Conservation (phyloP, 1,284 basidiomycete species). For the Blastosporella zonata region DNA sequence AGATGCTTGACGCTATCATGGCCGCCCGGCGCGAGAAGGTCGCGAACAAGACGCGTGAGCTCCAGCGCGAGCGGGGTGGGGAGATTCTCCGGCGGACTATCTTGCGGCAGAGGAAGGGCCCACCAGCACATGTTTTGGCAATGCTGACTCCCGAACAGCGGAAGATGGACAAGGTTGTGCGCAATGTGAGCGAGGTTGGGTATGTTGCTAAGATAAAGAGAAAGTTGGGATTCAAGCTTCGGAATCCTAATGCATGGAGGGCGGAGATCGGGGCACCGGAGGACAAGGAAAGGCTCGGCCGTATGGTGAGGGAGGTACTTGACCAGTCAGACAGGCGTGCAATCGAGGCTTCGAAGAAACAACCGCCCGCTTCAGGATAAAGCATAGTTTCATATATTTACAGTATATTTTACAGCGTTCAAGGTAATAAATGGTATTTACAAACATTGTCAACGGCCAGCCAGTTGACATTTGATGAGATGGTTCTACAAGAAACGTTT, state of each 20-base stretch:
- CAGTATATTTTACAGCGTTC: background rate
- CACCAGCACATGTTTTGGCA: slow-evolving; percentile 57
- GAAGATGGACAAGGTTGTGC: slow-evolving; percentile 44
- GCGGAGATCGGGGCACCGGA: slow-evolving; percentile 41
- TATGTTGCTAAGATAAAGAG: slow-evolving; percentile 56
- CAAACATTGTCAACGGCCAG: background rate
- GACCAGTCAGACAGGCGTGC: slow-evolving; percentile 36
- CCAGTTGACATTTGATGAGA: background rate
- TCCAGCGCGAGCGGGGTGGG: slow-evolving; percentile 56
- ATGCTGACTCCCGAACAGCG: slow-evolving; percentile 49
- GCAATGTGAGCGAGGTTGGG: slow-evolving; percentile 58
- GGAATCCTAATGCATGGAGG: slow-evolving; percentile 42
- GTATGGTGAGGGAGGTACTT: slow-evolving; percentile 34
- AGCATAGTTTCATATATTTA: background rate
- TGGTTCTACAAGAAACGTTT: background rate
- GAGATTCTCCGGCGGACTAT: slow-evolving; percentile 50
- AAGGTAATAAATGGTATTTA: background rate
- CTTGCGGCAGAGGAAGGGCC: slow-evolving; percentile 45
- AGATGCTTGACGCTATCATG: slow-evolving; percentile 46
- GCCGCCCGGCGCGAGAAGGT: slow-evolving; percentile 57
- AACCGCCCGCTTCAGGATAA: background rate
- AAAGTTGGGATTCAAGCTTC: slow-evolving; percentile 47
- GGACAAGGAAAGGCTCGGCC: slow-evolving; percentile 34
- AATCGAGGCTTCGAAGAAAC: slow-evolving; percentile 3
- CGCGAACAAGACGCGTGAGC: slow-evolving; percentile 59